Conservation (phyloP, 768 basidiomycete species). For the Boletus coccyginus region DNA sequence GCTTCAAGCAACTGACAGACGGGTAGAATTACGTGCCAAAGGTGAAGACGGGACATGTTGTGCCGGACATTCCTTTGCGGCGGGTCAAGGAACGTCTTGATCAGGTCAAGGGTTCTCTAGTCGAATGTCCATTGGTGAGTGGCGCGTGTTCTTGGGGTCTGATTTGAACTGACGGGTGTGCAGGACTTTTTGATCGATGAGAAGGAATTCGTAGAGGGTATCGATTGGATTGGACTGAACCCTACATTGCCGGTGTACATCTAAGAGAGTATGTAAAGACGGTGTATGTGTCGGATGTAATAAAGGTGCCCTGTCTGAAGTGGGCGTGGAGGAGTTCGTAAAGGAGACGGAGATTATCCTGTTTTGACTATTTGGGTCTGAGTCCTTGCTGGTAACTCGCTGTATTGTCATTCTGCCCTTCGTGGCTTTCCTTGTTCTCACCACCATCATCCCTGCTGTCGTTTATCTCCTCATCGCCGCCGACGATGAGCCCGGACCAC, state of each 20-base stretch:
- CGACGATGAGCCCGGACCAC: conserved; percentile 36
- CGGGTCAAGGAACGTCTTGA: conserved; percentile 75
- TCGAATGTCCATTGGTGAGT: conserved; percentile 71
- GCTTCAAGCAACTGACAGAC: conserved; percentile 5
- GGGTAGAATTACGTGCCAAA: conserved; percentile 72
- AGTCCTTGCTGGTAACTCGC: conserved; percentile 1
- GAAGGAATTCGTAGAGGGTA: conserved; percentile 63
- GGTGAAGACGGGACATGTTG: conserved; percentile 79
- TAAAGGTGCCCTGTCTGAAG: background rate
- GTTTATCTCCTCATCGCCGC: conserved; percentile 10
- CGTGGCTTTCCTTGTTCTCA: background rate
- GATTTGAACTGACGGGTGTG: conserved; percentile 4
- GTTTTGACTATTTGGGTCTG: conserved; percentile 4
- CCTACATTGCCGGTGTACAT: conserved; percentile 81
- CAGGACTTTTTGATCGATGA: conserved; percentile 87
- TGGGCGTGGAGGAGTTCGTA: background rate
- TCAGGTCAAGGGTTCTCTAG: conserved; percentile 67
- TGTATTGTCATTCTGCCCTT: background rate
- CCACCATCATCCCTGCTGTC: conserved; percentile 7
- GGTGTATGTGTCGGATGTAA: background rate
- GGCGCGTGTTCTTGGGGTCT: background rate
- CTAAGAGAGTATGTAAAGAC: conserved; percentile 27
- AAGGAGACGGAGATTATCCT: conserved; percentile 19
- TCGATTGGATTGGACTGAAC: conserved; percentile 72
- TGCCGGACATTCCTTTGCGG: conserved; percentile 58